Percentiles rank a stretch among this genome's conserved stretches.
Conservation (phyloP, 169 alveolate species). For the Eimeria necatrix region DNA sequence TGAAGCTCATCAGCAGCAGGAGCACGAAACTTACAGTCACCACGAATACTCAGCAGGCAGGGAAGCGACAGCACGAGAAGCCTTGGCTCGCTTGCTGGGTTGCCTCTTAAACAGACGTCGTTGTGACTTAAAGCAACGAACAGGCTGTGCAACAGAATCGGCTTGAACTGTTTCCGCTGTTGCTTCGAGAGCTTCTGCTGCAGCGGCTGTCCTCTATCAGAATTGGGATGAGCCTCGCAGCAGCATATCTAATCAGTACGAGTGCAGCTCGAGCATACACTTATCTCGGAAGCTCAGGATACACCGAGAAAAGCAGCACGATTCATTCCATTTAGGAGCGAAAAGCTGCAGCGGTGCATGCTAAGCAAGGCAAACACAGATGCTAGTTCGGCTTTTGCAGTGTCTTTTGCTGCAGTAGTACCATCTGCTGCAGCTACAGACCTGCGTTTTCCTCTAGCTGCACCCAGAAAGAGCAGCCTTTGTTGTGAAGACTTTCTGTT, state of each 20-base stretch:
- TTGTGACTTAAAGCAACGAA: background rate
- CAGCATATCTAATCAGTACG: background rate
- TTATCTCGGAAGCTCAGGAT: background rate
- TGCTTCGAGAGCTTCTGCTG: background rate
- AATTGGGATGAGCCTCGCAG: too few species aligned
- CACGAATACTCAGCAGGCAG: background rate
- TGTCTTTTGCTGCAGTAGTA: background rate
- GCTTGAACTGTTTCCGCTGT: background rate
- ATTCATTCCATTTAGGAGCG: too few species aligned
- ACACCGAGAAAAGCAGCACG: background rate
- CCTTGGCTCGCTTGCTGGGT: slow-evolving; percentile 9
- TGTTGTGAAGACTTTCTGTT: background rate
- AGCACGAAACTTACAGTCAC: background rate
- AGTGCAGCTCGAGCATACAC: background rate
- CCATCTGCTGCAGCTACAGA: background rate
- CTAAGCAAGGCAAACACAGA: background rate
- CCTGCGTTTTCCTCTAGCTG: slow-evolving; percentile 6
- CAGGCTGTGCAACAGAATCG: background rate
- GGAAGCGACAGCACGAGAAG: slow-evolving; percentile 36
- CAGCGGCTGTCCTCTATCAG: background rate
- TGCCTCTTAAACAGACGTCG: background rate
- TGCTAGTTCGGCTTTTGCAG: slow-evolving; percentile 6
- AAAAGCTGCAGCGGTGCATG: too few species aligned
- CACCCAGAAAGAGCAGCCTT: slow-evolving; percentile 53
- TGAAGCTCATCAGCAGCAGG: background rate